Evolutionary conservation across 805 yeast genomes (phyloP).

Genomic region (Candida boleticola): DNA sequence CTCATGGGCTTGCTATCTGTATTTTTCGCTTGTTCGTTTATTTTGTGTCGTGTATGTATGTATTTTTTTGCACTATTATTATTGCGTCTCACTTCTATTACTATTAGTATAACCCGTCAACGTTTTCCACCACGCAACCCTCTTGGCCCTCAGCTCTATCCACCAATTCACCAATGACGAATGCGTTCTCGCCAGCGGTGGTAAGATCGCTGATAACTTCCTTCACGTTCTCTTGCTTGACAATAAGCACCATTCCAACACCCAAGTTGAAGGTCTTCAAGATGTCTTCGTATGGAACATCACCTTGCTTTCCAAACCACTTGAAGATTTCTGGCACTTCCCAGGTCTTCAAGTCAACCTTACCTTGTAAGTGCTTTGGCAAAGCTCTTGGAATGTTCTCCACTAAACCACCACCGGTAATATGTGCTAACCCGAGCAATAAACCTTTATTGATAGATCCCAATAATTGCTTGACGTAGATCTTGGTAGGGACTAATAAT

Average conservation of each 20-base stretch:
- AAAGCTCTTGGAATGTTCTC: constrained; percentile 96
- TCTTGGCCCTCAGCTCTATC: constrained; percentile 40
- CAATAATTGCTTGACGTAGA: constrained; percentile 88
- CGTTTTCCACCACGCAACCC: constrained; percentile 58
- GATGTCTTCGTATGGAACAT: constrained; percentile 81
- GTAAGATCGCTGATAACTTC: constrained; percentile 52
- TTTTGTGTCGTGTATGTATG: too few relatives aligned
- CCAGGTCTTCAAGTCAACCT: constrained; percentile 78
- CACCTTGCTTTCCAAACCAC: constrained; percentile 92
- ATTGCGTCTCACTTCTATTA: too few relatives aligned
- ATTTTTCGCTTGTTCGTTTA: too few relatives aligned
- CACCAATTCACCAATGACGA: constrained; percentile 40
- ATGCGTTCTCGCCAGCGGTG: constrained; percentile 73
- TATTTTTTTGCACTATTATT: background rate
- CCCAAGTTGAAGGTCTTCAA: constrained; percentile 94
- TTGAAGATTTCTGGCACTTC: constrained; percentile 84
- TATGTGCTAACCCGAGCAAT: constrained; percentile 88
- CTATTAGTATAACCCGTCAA: constrained; percentile 38
- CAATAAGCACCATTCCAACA: constrained; percentile 93
- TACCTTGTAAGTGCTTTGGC: constrained; percentile 77
- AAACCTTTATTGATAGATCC: constrained; percentile 67
- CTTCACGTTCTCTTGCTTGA: constrained; percentile 63
- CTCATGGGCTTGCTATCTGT: too few relatives aligned
- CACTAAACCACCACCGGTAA: constrained; percentile 97
- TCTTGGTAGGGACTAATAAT: constrained; percentile 84